Percentiles rank a stretch among this genome's conserved stretches.
Evolutionary conservation across 1,284 basidiomycete genomes (phyloP).

Genomic region (Stygiomarasmius scandens): DNA sequence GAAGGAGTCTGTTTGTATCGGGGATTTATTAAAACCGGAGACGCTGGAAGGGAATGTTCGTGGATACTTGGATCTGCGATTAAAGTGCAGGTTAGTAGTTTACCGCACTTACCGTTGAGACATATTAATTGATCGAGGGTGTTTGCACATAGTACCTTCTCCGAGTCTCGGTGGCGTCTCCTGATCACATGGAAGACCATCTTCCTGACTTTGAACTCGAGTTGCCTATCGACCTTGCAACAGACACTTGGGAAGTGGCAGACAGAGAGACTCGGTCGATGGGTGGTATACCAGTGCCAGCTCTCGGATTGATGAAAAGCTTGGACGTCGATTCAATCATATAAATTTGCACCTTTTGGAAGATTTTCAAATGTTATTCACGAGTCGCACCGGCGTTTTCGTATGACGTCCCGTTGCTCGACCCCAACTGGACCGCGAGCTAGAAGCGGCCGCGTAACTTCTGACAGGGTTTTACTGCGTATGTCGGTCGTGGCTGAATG

Average conservation of each 20-base stretch:
- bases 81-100: constrained; percentile 6
- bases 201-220: constrained; percentile 44
- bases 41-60: constrained; percentile 14
- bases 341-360: too few relatives aligned
- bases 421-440: too few relatives aligned
- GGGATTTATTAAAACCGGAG: constrained; percentile 13
- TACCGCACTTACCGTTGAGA: background rate
- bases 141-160: constrained; percentile 45
- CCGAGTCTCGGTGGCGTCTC: constrained; percentile 37
- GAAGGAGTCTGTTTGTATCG: constrained; percentile 17
- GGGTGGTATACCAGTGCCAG: constrained; percentile 45
- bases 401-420: too few relatives aligned
- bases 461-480: too few relatives aligned
- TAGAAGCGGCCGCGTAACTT: too few relatives aligned
- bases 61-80: constrained; percentile 12
- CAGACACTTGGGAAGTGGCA: constrained; percentile 44
- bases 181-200: constrained; percentile 32
- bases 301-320: constrained; percentile 34
- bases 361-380: too few relatives aligned
- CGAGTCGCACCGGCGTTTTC: too few relatives aligned
- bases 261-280: constrained; percentile 41
- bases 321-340: background rate
- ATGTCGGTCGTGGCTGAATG: too few relatives aligned
- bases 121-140: background rate
- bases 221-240: constrained; percentile 41